Base-by-base conservation (phyloP, 768 basidiomycete genomes). In the Russula virescens region DNA sequence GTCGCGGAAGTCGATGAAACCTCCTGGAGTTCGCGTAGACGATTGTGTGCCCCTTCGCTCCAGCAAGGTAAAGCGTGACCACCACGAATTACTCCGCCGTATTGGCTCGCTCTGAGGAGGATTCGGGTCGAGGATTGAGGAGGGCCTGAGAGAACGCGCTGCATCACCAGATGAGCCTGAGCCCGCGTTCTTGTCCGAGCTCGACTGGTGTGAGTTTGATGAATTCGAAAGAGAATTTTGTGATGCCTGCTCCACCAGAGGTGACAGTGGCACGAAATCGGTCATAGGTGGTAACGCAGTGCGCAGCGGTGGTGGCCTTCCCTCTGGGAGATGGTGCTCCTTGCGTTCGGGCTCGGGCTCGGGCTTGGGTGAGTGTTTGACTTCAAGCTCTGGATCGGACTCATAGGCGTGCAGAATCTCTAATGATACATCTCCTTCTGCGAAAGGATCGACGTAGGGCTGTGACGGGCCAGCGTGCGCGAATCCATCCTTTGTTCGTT, bases 81-180 rank as follows among this genome's bases (percentile, higher is more conserved):
- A 94, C 88, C 91, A 91, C 13, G 80, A 84, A 70, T 89, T 83
- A 46, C 83, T 86, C 8, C 89, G 79, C 48, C 82, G 81, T 50
- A 91, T 77, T 1, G 81, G 77, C 47, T 77, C 77, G 25, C 73
- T 76, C 38, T 75, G 75, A 3, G 76, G 73, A 18, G 77, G 64
- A 65, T 73, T 63, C 47, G 79, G 74, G 68, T 77, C 76, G 51
- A 81, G 71, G 64, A 81, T 74, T 16, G 80, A 80, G 1, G 79
- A 77, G 18, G 76, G 71, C 46, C 70, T 74, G 23, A 71, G 72
- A 21, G 74, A 70, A 14, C 11, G 64, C 64, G 19, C 64, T n/a
- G 13, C 42, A 31, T 38, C 53, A 3, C 25, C 28, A 31, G 66
- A 66, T 19, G 64, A 66, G 14, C 47, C 26, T 26, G 31, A 72